A percentile compares a stretch with the other conserved stretches of the same genome.
Conservation (phyloP, 2,329 filamentous ascomycete species). For the Aspergillus nomiae region DNA sequence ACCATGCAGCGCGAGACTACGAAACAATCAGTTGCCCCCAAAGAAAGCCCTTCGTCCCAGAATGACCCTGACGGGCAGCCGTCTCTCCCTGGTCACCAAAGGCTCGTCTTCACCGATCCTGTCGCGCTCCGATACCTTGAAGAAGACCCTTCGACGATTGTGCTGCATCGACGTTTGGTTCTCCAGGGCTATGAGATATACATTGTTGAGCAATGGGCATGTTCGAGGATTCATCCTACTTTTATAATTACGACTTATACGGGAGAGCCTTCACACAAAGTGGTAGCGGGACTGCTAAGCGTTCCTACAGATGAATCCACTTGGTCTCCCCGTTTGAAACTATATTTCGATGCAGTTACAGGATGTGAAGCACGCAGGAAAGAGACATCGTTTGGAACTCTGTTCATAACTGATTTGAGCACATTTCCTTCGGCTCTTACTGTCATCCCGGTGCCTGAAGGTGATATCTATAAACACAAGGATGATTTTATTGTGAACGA, state of each 20-base stretch:
- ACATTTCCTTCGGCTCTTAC: slow-evolving; percentile 89
- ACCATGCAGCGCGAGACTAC: slow-evolving; percentile 29
- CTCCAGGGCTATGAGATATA: slow-evolving; percentile 89
- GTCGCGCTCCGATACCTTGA: slow-evolving; percentile 76
- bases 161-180: slow-evolving; percentile 70
- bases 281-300: slow-evolving; percentile 77
- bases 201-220: slow-evolving; percentile 96
- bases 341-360: slow-evolving; percentile 84
- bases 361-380: slow-evolving; percentile 83
- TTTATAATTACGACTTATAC: slow-evolving; percentile 93
- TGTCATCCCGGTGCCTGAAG: slow-evolving; percentile 86
- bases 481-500: slow-evolving; percentile 92
- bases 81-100: slow-evolving; percentile 49
- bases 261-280: slow-evolving; percentile 75
- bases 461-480: slow-evolving; percentile 77
- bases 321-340: slow-evolving; percentile 76
- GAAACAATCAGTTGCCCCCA: slow-evolving; percentile 25
- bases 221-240: slow-evolving; percentile 85
- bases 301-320: slow-evolving; percentile 76
- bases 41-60: slow-evolving; percentile 24
- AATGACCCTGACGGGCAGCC: slow-evolving; percentile 18
- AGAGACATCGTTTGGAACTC: slow-evolving; percentile 76
- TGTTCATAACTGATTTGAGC: slow-evolving; percentile 94
- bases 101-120: slow-evolving; percentile 66
- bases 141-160: slow-evolving; percentile 74